phyloP scores from a whole-genome alignment of 257 asterid species.

The Solanum gracilifrons region DNA sequence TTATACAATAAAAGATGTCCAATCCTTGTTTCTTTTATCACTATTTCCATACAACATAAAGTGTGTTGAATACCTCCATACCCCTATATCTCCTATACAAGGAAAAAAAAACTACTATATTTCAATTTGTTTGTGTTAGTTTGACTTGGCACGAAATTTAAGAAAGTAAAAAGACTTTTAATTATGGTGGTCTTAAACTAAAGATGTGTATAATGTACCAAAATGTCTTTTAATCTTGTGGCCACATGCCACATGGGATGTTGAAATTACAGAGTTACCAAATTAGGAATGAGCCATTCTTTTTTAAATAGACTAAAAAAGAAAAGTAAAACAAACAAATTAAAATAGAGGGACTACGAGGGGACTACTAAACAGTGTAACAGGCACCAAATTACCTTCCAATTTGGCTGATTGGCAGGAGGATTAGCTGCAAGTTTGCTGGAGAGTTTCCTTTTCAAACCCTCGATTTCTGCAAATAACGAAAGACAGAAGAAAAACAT shows the following conservation, averaged over 20 bases:
- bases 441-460: constrained; percentile 81
- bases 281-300: neutral
- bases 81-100: neutral
- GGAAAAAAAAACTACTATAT: too few species aligned
- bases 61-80: neutral
- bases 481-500: neutral
- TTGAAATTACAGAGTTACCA: neutral
- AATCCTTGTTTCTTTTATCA: neutral
- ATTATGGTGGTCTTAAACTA: neutral
- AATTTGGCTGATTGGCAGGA: constrained; percentile 62
- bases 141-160: neutral
- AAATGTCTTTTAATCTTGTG: neutral
- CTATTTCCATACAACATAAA: neutral
- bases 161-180: neutral
- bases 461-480: constrained; percentile 59
- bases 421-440: constrained; percentile 85
- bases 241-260: neutral
- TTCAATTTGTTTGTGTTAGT: neutral
- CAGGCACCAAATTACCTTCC: constrained; percentile 65
- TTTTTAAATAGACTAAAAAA: neutral
- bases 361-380: neutral
- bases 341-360: neutral
- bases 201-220: neutral
- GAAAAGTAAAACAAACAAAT: neutral
- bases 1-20: neutral